Base-by-base conservation (phyloP, 2,329 filamentous ascomycete species). In the Aspergillus floridensis region DNA sequence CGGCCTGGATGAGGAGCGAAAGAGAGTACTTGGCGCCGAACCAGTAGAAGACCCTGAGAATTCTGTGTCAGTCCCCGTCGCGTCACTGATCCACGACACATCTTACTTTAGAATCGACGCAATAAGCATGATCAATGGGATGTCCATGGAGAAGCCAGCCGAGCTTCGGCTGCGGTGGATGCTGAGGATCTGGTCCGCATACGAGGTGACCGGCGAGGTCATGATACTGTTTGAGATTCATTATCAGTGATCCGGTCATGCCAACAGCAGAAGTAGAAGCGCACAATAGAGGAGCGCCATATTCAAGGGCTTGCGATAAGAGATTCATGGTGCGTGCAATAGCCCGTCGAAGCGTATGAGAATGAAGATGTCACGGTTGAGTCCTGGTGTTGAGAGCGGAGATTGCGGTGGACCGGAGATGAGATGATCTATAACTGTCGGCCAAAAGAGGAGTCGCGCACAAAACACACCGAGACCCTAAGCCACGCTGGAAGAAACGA, bases 71-170 rank as follows among this genome's bases (percentile, higher is more conserved):
- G 54, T 35, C 11, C 14, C 48, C n/a, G 24, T 12, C 21, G n/a
- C 24, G 22, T n/a, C 26, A 0, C 29, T 26, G 41, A n/a, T 7
- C 21, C 14, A 35, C 26, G 10, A 21, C 2, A 4, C 5, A 19
- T 58, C 74, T 66, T 71, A 85, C 83, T 88, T 88, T 19, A 87
- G 71, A 59, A 88, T 86, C 41, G 84, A 87, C 35, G 86, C 82
- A 58, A 86, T 78, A 19, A 88, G 82, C 86, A 88, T 88, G 64
- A 88, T 88, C 66, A 88, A 74, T 16, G 86, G 86, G 41, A 88
- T 87, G 68, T 88, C 86, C 65, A 88, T 77, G 16, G 85, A 88
- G 74, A 88, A 88, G 32, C 86, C 86, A 35, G 82, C 82, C 4
- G 85, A 87, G 58, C 79, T 84, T 66, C 83, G 81, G 59, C 75